A percentile compares a stretch with the other conserved stretches of the same genome.
Evolutionary conservation across 2,329 filamentous ascomycete species (phyloP).

Genomic region (Clonostachys rosea): DNA sequence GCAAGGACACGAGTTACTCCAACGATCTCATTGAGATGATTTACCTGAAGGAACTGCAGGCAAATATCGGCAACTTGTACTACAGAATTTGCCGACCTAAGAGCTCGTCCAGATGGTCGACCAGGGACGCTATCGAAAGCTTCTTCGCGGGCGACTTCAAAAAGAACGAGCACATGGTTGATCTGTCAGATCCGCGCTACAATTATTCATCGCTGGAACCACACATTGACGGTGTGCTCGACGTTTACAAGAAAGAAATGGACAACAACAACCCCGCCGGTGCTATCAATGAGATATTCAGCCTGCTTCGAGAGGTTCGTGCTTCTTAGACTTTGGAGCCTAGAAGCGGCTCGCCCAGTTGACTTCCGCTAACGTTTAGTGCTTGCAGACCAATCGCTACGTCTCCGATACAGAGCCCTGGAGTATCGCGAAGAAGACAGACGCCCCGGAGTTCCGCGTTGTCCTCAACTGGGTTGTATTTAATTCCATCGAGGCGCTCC

Average conservation of each 20-base stretch:
- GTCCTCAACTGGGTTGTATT: constrained; percentile 61
- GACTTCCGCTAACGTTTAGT: constrained; percentile 6
- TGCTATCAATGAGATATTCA: constrained; percentile 63
- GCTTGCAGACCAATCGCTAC: constrained; percentile 29
- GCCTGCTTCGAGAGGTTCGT: constrained; percentile 53
- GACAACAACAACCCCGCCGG: constrained; percentile 55
- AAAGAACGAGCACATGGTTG: neutral
- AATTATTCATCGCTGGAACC: constrained; percentile 17
- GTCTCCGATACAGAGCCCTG: constrained; percentile 66
- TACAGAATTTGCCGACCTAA: constrained; percentile 65
- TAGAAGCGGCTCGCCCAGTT: neutral
- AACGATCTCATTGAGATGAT: constrained; percentile 70
- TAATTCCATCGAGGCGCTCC: constrained; percentile 68
- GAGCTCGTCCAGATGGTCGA: constrained; percentile 51
- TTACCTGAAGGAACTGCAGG: constrained; percentile 77
- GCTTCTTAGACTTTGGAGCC: neutral
- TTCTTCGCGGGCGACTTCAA: constrained; percentile 17
- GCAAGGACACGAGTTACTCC: constrained; percentile 77
- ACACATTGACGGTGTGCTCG: constrained; percentile 10
- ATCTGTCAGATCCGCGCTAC: neutral
- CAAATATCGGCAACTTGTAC: constrained; percentile 75
- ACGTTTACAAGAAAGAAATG: constrained; percentile 49
- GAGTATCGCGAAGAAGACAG: constrained; percentile 37
- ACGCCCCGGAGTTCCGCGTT: constrained; percentile 21
- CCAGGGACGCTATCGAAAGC: constrained; percentile 48